Evolutionary conservation across 2,329 filamentous ascomycete genomes (phyloP).

Genomic region (Epicoccum sorghinum): DNA sequence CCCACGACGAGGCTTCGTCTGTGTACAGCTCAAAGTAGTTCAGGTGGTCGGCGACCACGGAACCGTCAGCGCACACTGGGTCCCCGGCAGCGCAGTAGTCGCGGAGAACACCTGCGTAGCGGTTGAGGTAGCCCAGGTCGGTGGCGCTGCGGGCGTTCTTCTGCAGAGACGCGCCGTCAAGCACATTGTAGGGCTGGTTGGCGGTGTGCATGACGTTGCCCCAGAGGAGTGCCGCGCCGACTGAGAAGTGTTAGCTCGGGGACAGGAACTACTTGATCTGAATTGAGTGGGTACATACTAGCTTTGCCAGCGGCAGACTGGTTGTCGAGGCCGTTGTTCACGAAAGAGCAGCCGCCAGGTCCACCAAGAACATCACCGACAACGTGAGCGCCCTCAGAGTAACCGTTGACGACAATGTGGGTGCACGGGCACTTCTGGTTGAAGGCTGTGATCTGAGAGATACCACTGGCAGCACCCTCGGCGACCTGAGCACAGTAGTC

Average conservation of each 20-base stretch:
- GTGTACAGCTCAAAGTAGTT: slow-evolving; percentile 56
- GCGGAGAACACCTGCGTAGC: slow-evolving; percentile 58
- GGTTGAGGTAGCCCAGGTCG: slow-evolving; percentile 26
- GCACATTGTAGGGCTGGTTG: slow-evolving; percentile 32
- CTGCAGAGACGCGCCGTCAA: slow-evolving; percentile 25
- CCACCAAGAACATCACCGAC: slow-evolving; percentile 65
- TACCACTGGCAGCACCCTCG: slow-evolving; percentile 28
- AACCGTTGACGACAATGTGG: slow-evolving; percentile 64
- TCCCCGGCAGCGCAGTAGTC: slow-evolving; percentile 67
- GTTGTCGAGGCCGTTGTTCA: slow-evolving; percentile 24
- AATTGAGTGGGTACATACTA: slow-evolving; percentile 26
- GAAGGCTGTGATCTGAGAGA: slow-evolving; percentile 58
- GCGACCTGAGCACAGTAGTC: slow-evolving; percentile 28
- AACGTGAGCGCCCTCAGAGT: slow-evolving; percentile 65
- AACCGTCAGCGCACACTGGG: slow-evolving; percentile 68
- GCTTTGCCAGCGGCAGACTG: slow-evolving; percentile 29
- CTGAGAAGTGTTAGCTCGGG: slow-evolving; percentile 22
- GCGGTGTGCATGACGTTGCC: slow-evolving; percentile 30
- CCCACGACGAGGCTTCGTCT: slow-evolving; percentile 30
- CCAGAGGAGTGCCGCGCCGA: slow-evolving; percentile 33
- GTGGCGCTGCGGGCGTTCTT: slow-evolving; percentile 17
- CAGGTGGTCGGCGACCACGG: slow-evolving; percentile 62
- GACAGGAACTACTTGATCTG: no score
- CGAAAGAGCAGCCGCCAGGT: slow-evolving; percentile 28
- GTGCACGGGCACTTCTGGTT: slow-evolving; percentile 61